Conservation (phyloP, 352 stramenopile genomes). For the Aphanomyces invadans region DNA sequence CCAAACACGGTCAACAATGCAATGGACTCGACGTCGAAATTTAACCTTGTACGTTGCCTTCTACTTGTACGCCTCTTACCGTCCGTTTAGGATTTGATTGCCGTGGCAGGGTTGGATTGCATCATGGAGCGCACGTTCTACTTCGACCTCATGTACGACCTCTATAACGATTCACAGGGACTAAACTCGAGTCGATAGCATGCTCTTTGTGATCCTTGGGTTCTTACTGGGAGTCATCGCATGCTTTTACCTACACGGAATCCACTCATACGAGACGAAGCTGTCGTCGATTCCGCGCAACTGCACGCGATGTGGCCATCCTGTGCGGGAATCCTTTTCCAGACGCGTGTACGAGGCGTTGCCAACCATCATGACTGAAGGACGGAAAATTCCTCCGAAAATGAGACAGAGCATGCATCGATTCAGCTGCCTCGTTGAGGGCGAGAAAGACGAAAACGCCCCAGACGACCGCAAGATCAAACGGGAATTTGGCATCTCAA, state of each 20-base stretch:
- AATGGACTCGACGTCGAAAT: conserved; percentile 59
- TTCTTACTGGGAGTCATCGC: neutral
- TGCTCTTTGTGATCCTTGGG: conserved; percentile 1
- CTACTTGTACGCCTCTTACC: neutral
- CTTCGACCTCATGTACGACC: conserved; percentile 56
- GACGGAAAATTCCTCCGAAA: neutral
- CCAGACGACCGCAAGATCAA: conserved; percentile 42
- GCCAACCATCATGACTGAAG: neutral
- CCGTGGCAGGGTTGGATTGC: conserved; percentile 63
- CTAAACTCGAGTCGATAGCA: conserved; percentile 27
- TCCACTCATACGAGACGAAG: conserved; percentile 56
- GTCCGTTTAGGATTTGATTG: conserved; percentile 47
- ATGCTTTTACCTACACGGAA: conserved; percentile 46
- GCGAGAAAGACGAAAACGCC: neutral
- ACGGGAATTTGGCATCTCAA: conserved; percentile 63
- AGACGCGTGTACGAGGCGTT: neutral
- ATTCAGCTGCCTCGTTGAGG: neutral
- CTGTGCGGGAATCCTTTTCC: conserved; percentile 38
- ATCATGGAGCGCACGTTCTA: conserved; percentile 67
- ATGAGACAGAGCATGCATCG: conserved; percentile 7
- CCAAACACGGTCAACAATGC: conserved; percentile 42
- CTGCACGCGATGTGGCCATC: conserved; percentile 51
- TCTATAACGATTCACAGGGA: too few relatives aligned
- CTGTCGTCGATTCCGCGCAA: conserved; percentile 63
- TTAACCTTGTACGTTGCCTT: conserved; percentile 57